These are phyloP conservation scores for Botrytis porri DNA, from an alignment of 2,329 filamentous ascomycete species.

Conservation along the genomic window DNA sequence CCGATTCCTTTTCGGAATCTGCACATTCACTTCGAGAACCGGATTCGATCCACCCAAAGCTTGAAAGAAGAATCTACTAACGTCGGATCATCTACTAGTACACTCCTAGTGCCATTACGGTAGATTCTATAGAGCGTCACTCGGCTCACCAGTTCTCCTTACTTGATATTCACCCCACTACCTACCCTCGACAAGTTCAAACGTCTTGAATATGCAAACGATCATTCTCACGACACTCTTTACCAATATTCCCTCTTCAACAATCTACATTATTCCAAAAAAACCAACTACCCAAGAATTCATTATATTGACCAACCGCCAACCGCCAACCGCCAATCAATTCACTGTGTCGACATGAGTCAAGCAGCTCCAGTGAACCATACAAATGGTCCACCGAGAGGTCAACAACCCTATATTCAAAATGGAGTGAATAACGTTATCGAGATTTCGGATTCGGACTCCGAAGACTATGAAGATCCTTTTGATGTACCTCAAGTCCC, in stretches of 20 bases:
- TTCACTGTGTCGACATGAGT: neutral
- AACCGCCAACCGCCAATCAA: neutral
- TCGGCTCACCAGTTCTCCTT: neutral
- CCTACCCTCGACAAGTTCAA: neutral
- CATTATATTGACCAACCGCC: neutral
- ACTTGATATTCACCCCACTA: neutral
- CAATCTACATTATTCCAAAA: neutral
- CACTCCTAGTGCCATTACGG: neutral
- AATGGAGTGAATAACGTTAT: neutral
- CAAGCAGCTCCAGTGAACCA: neutral
- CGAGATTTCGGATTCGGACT: neutral
- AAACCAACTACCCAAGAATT: neutral
- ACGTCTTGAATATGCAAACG: conserved; percentile 6
- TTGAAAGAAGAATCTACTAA: neutral
- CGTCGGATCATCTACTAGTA: neutral
- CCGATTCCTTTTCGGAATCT: neutral
- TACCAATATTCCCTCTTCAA: neutral
- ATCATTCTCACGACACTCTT: neutral
- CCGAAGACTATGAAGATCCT: neutral
- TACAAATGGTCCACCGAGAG: neutral
- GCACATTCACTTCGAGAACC: neutral
- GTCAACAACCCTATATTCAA: neutral
- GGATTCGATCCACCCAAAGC: neutral
- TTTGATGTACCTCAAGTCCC: neutral
- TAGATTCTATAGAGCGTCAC: too few species aligned